phyloP scores from a whole-genome alignment of 148 eudicot species.

The Fagopyrum tataricum region DNA sequence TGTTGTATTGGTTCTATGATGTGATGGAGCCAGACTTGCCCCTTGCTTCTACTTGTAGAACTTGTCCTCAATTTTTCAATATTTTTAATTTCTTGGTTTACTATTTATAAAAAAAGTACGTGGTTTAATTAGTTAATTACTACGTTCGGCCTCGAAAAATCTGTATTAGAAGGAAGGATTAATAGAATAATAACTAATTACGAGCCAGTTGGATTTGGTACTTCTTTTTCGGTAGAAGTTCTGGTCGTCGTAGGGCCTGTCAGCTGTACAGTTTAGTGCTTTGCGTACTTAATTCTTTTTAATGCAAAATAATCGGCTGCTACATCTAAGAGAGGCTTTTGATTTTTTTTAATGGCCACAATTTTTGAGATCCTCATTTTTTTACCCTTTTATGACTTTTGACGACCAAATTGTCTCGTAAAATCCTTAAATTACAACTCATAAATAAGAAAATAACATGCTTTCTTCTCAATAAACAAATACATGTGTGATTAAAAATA shows the following conservation, averaged over 20 bases:
- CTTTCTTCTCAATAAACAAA: too few species aligned
- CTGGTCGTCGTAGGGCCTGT: not conserved
- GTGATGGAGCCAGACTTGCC: not conserved
- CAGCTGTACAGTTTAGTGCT: not conserved
- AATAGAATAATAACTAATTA: not conserved
- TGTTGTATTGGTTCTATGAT: not conserved
- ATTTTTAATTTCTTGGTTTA: not conserved
- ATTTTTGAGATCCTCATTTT: too few species aligned
- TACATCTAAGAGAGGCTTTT: too few species aligned
- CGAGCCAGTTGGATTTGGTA: slow-evolving; percentile 1
- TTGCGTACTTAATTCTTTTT: not conserved
- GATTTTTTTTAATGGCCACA: too few species aligned
- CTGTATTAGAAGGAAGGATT: not conserved
- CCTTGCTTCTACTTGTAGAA: not conserved
- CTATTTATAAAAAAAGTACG: not conserved
- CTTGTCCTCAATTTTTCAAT: not conserved
- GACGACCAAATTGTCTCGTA: too few species aligned
- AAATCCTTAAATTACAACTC: too few species aligned
- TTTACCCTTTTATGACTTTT: too few species aligned
- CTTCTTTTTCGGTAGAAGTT: not conserved
- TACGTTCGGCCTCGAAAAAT: not conserved
- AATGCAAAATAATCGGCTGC: too few species aligned
- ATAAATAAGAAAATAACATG: too few species aligned
- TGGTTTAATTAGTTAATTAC: not conserved
- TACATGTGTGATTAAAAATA: too few species aligned